phyloP scores from a whole-genome alignment of 495 filamentous ascomycete species.

The Trichocladium antarcticum region DNA sequence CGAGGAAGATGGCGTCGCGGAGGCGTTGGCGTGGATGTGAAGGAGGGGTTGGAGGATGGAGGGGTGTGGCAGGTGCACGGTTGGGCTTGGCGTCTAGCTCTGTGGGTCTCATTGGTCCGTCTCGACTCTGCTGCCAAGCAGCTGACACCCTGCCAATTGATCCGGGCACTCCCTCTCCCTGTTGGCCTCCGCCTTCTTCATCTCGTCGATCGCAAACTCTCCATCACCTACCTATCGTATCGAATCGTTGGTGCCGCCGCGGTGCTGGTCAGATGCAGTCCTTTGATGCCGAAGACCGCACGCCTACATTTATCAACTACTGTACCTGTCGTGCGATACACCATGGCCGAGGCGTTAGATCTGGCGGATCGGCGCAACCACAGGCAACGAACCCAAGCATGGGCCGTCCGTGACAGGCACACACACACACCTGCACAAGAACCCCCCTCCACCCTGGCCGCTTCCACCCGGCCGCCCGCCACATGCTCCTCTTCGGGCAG shows the following conservation, averaged over 20 bases:
- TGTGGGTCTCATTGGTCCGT: neutral
- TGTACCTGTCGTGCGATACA: too few species aligned
- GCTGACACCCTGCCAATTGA: slow-evolving; percentile 25
- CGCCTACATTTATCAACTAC: too few species aligned
- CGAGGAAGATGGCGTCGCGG: slow-evolving; percentile 22
- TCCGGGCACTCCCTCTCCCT: too few species aligned
- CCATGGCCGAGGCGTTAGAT: too few species aligned
- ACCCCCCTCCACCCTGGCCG: neutral
- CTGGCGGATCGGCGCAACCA: neutral
- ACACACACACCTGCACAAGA: neutral
- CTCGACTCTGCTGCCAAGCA: slow-evolving; percentile 20
- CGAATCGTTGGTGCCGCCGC: too few species aligned
- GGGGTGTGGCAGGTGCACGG: slow-evolving; percentile 11
- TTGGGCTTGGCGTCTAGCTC: neutral
- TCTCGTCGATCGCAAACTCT: too few species aligned
- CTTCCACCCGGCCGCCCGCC: slow-evolving; percentile 6
- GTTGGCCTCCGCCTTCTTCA: too few species aligned
- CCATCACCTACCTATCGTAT: too few species aligned
- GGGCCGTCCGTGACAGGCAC: neutral
- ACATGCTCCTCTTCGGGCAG: neutral
- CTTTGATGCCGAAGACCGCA: too few species aligned
- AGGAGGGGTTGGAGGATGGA: slow-evolving; percentile 14
- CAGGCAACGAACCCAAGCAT: neutral
- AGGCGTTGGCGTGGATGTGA: slow-evolving; percentile 7
- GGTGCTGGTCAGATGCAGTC: too few species aligned